Base-by-base conservation (phyloP, 208 protist species). In the Angomonas ambiguus region DNA sequence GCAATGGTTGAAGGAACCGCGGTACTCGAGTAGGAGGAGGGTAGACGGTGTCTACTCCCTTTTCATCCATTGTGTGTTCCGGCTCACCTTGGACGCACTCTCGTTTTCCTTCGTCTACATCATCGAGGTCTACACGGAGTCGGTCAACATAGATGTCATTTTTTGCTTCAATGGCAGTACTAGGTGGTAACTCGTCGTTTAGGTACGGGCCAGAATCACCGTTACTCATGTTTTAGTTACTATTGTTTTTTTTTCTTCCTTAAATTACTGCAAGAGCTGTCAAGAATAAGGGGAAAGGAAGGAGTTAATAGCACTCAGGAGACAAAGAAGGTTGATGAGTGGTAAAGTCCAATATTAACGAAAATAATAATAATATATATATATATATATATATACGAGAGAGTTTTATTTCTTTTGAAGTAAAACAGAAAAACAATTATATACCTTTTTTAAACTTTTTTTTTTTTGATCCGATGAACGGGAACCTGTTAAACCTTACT, bases 1-100 rank as follows among this genome's bases (percentile, higher is more conserved):
- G 41, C 76, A 70, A 32, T 57, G 67, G 25, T 62, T 27, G n/a
- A 76, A 70, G 48, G 8, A 45, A 8, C 38, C 16, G 8, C 16
- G 38, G 38, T 8, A 45, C 38, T n/a, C n/a, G n/a, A n/a, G n/a
- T n/a, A n/a, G n/a, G 48, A 53, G 11, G 48, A 2, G 11, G 5
- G 48, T 53, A 59, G 59, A 58, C 53, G 32, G 64, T 24, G 58
- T 56, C 35, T 27, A 31, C 56, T 49, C n/a, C 0, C 41, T 32
- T 30, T 6, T 53, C 55, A 2, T 34, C 59, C 59, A 48, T 2
- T n/a, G 11, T 48, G 35, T 13, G 22, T 2, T 18, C 32, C 31
- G 6, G 22, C 30, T 51, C 3, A 13, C 20, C 35, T 13, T 64
- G 5, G 38, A 6, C 32, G 35, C 22, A 5, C 31, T 25, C 25